Evolutionary conservation across 352 stramenopile species (phyloP), one percentile per base, ranked within the genome.

Genomic region (Thalassiosira mediterranea): DNA sequence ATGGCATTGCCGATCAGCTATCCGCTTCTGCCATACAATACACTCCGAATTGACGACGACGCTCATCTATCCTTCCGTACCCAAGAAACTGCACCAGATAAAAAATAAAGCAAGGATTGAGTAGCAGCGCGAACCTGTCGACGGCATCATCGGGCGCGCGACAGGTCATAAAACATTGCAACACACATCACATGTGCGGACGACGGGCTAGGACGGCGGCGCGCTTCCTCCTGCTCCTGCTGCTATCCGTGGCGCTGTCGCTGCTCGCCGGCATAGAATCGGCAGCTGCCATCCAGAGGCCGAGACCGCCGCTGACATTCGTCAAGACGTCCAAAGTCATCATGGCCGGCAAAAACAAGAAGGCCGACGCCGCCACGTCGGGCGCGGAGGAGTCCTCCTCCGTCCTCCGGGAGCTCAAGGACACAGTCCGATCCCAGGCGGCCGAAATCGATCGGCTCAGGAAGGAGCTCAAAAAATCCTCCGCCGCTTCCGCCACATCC

Each of bases 401-500:
- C 0, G 86, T 75, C 40, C 70, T 92, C 4, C 44, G 66, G 15
- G 86, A 92, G 78, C 46, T 92, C 17, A 92, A 92, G 60, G 86
- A 91, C 47, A 90, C 73, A 13, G 88, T 92, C 51, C 57, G 64
- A 71, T 68, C 66, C 52, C 86, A 92, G 76, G 62, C 64, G 5
- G 47, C 56, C 3, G 83, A 92, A 79, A 91, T 92, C 21, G 79
- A 90, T 54, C 25, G 42, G 58, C 57, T 92, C n/a, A 88, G 80
- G 48, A 69, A 71, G 21, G 61, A 68, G 15, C 58, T 84, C n/a
- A n/a, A n/a, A n/a, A n/a, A n/a, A n/a, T n/a, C n/a, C n/a, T n/a
- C n/a, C n/a, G n/a, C n/a, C n/a, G 7, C 44, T 38, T 17, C 31
- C n/a, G 23, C 37, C 0, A 21, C 47, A 8, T 15, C 51, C 7